Conservation (phyloP, 345 rosid genomes). For the Corchorus capsularis region DNA sequence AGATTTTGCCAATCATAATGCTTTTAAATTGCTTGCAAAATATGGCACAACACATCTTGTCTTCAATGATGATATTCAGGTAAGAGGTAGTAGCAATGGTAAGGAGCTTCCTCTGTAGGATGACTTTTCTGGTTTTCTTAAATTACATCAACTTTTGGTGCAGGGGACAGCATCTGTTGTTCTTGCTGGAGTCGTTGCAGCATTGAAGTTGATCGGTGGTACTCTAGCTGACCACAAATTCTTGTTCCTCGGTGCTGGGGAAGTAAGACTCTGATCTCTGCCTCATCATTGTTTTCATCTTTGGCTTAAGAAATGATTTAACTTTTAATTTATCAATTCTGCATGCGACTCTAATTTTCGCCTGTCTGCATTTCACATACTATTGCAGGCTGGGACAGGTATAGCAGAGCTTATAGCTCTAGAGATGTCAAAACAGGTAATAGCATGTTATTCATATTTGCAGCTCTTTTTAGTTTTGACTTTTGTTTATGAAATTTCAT, state of each 20-base stretch:
- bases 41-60: constrained; percentile 82
- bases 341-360: not conserved
- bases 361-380: not conserved
- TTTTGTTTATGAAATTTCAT: not conserved
- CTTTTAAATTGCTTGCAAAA: constrained; percentile 75
- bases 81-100: constrained; percentile 15
- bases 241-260: constrained; percentile 98
- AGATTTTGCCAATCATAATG: constrained; percentile 98
- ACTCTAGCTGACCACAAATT: constrained; percentile 71
- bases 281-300: not conserved
- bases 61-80: constrained; percentile 98
- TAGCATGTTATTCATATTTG: not conserved
- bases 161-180: constrained; percentile 98
- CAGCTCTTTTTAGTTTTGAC: not conserved
- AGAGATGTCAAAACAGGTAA: constrained; percentile 90
- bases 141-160: constrained; percentile 19
- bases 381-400: constrained; percentile 93
- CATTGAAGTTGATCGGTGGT: constrained; percentile 70
- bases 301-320: not conserved
- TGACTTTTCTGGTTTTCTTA: not conserved
- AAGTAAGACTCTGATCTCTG: constrained; percentile 46
- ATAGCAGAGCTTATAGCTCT: constrained; percentile 96
- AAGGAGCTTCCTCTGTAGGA: not conserved
- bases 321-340: not conserved
- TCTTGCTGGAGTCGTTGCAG: constrained; percentile 81